Conservation (phyloP, 2,329 filamentous ascomycete genomes). For the Penicillium thymicola region DNA sequence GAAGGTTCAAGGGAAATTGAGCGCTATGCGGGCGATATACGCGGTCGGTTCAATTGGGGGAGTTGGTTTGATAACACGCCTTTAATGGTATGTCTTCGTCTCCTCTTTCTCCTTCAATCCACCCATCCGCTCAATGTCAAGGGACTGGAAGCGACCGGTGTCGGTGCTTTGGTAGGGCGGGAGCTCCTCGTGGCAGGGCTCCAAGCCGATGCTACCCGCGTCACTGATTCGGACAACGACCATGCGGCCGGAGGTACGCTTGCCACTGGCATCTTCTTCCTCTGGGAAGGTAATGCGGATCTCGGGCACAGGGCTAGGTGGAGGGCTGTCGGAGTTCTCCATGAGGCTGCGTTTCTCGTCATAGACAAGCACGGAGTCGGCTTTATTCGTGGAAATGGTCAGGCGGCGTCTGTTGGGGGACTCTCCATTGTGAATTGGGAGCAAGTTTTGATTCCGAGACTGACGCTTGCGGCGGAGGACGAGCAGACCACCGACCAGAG, state of each 20-base stretch:
- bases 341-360: constrained; percentile 77
- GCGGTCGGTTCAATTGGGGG: neutral
- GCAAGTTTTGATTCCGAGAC: constrained; percentile 49
- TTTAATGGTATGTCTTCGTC: constrained; percentile 36
- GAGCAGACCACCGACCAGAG: constrained; percentile 66
- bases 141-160: constrained; percentile 78
- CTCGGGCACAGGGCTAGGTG: constrained; percentile 82
- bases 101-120: constrained; percentile 85
- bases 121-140: constrained; percentile 92
- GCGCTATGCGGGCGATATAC: neutral
- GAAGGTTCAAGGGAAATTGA: constrained; percentile 14
- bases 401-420: constrained; percentile 56
- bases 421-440: constrained; percentile 66
- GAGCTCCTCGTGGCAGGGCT: constrained; percentile 75
- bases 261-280: constrained; percentile 75
- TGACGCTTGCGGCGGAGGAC: constrained; percentile 67
- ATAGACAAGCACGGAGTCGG: constrained; percentile 71
- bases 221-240: constrained; percentile 91
- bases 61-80: neutral
- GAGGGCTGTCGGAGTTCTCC: constrained; percentile 69
- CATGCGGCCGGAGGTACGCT: constrained; percentile 77
- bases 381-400: constrained; percentile 58
- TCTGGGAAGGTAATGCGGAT: constrained; percentile 99
- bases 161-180: constrained; percentile 86
- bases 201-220: constrained; percentile 76